These are phyloP conservation scores for Dovyalis caffra DNA, from an alignment of 345 rosid species.

Conservation along the genomic window DNA sequence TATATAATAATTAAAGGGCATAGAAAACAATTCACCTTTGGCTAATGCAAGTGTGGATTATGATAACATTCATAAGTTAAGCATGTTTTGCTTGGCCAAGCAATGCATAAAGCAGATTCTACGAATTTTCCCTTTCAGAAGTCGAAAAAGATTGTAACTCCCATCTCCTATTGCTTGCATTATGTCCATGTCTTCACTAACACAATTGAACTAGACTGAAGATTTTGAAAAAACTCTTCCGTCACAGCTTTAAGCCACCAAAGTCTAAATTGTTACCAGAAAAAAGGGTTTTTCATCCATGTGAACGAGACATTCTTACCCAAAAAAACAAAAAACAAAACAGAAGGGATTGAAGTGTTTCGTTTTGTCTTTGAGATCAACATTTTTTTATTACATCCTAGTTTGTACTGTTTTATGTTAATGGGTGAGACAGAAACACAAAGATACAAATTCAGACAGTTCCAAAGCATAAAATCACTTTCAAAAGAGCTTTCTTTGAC, in stretches of 20 bases:
- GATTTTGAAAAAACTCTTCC: too few relatives aligned
- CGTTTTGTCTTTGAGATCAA: not conserved
- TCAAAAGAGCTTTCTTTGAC: conserved; percentile 8
- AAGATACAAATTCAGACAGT: not conserved
- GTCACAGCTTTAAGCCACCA: too few relatives aligned
- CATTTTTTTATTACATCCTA: not conserved
- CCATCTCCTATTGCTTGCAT: too few relatives aligned
- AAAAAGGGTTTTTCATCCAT: not conserved
- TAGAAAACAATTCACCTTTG: not conserved
- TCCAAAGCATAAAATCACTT: not conserved
- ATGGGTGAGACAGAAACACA: not conserved
- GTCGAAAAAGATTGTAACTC: too few relatives aligned
- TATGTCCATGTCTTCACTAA: too few relatives aligned
- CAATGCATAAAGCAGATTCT: not conserved
- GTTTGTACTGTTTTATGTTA: not conserved
- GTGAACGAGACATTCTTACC: not conserved
- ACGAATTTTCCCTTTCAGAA: too few relatives aligned
- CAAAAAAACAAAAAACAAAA: too few relatives aligned
- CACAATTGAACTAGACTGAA: too few relatives aligned
- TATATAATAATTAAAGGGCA: too few relatives aligned
- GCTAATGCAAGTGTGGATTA: not conserved
- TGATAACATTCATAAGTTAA: not conserved
- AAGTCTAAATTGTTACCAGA: too few relatives aligned
- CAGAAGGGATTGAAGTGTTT: not conserved
- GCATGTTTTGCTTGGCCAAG: not conserved